A percentile compares a stretch with the other conserved stretches of the same genome.
phyloP scores from a whole-genome alignment of 2,329 filamentous ascomycete species.

The Trichophyton rubrum region DNA sequence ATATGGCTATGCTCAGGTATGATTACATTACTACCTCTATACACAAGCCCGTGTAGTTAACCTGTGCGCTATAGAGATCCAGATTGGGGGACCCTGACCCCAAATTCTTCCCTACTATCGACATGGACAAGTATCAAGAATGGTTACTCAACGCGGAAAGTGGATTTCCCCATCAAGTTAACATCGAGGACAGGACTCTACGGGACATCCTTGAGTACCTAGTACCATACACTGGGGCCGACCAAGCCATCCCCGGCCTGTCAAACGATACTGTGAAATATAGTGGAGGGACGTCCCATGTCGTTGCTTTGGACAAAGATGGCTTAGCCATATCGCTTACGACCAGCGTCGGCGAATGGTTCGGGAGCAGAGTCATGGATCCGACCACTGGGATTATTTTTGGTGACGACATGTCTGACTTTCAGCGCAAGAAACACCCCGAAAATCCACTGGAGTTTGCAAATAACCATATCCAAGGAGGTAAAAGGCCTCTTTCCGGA shows the following conservation, averaged over 20 bases:
- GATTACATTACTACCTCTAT: background rate
- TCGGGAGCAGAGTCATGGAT: slow-evolving; percentile 66
- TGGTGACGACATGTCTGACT: slow-evolving; percentile 57
- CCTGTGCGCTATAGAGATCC: slow-evolving; percentile 40
- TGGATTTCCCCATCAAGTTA: background rate
- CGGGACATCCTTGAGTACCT: background rate
- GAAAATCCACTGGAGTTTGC: slow-evolving; percentile 22
- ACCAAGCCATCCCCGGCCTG: slow-evolving; percentile 39
- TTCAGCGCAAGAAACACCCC: slow-evolving; percentile 58
- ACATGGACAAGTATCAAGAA: background rate
- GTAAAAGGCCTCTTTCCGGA: slow-evolving; percentile 71
- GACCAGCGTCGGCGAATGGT: slow-evolving; percentile 77
- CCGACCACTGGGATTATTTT: slow-evolving; percentile 72
- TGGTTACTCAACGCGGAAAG: background rate
- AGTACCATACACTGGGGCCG: background rate
- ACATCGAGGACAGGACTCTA: background rate
- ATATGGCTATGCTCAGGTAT: slow-evolving; percentile 61
- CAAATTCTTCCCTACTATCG: slow-evolving; percentile 38
- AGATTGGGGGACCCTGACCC: slow-evolving; percentile 71
- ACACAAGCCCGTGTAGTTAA: background rate
- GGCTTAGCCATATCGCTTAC: slow-evolving; percentile 72
- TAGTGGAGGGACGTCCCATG: slow-evolving; percentile 38
- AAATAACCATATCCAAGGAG: slow-evolving; percentile 63
- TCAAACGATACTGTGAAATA: slow-evolving; percentile 12
- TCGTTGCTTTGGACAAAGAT: slow-evolving; percentile 53